Evolutionary conservation across 163 green algal species (phyloP).

Genomic region (Scenedesmus sp.): DNA sequence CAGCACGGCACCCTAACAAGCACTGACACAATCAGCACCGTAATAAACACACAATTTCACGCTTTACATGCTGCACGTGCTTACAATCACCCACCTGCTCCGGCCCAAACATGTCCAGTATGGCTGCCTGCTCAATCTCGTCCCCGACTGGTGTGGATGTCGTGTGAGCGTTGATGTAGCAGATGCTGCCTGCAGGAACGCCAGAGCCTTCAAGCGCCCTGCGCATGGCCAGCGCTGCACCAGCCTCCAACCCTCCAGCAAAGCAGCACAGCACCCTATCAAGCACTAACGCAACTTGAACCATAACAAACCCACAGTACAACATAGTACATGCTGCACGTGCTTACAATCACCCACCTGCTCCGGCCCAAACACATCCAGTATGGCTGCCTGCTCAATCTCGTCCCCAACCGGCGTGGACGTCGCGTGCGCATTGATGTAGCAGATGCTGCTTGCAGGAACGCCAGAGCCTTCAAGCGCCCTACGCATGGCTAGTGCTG

Average conservation of each 20-base stretch:
- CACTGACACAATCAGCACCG: too few species aligned
- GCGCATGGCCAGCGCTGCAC: too few species aligned
- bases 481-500: conserved; percentile 82
- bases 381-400: conserved; percentile 86
- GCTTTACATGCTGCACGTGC: neutral
- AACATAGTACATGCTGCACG: neutral
- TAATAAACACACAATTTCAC: too few species aligned
- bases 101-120: too few species aligned
- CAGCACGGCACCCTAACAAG: too few species aligned
- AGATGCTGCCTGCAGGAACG: neutral
- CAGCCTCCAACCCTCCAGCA: too few species aligned
- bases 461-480: conserved; percentile 73
- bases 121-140: neutral
- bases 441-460: conserved; percentile 70
- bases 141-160: too few species aligned
- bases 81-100: neutral
- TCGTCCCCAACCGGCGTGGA: conserved; percentile 87
- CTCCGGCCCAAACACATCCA: conserved; percentile 75
- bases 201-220: neutral
- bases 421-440: conserved; percentile 97
- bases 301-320: too few species aligned
- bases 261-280: too few species aligned
- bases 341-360: neutral
- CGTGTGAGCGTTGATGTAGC: neutral
- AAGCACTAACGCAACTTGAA: too few species aligned